phyloP scores from a whole-genome alignment of 108 stramenopile species.

The Nannochloropsis oceanica region DNA sequence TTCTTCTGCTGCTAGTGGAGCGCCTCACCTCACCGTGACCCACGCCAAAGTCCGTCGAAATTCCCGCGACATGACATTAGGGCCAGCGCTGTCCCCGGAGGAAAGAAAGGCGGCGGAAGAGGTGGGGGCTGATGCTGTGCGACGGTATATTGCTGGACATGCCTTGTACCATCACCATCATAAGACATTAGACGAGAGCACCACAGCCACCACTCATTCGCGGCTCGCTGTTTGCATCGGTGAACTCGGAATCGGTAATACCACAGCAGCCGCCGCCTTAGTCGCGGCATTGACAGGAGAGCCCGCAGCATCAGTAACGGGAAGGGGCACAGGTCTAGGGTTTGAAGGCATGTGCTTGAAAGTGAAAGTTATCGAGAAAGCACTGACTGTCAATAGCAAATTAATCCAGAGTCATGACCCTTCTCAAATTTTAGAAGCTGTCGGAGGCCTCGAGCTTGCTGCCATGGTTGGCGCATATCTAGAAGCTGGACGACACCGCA shows the following conservation, averaged over 20 bases:
- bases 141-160: neutral
- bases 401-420: constrained; percentile 5
- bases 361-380: constrained; percentile 10
- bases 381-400: neutral
- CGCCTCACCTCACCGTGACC: constrained; percentile 26
- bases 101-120: constrained; percentile 37
- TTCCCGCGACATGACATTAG: constrained; percentile 46
- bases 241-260: constrained; percentile 70
- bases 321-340: constrained; percentile 48
- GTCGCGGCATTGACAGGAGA: constrained; percentile 42
- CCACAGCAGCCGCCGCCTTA: constrained; percentile 50
- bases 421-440: neutral
- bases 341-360: constrained; percentile 42
- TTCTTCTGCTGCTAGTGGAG: constrained; percentile 4
- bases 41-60: constrained; percentile 35
- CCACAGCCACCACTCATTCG: neutral
- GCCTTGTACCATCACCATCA: neutral
- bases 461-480: constrained; percentile 57
- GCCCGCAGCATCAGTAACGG: constrained; percentile 34
- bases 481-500: constrained; percentile 37
- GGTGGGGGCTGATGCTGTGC: constrained; percentile 28
- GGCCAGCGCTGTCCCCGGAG: constrained; percentile 48
- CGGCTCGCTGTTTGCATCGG: constrained; percentile 40
- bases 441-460: constrained; percentile 59
- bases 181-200: neutral